phyloP scores from a whole-genome alignment of 129 eudicot genomes.

The Gnaphalium uliginosum region DNA sequence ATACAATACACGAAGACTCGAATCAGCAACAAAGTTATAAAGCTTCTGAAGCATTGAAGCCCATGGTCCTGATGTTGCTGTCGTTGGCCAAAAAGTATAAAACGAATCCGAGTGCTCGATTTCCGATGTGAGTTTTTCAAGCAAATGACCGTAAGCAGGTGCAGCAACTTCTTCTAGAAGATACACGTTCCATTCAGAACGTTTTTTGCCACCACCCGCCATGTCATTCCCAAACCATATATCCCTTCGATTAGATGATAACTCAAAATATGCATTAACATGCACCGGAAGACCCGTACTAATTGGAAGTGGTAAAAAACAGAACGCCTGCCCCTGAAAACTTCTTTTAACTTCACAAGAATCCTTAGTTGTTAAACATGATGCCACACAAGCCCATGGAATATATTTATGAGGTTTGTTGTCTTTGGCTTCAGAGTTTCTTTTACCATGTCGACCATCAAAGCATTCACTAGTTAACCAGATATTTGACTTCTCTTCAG shows the following conservation, averaged over 20 bases:
- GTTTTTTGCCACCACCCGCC: slow-evolving; percentile 97
- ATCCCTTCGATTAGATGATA: slow-evolving; percentile 96
- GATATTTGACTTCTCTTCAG: slow-evolving; percentile 53
- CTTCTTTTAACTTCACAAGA: slow-evolving; percentile 34
- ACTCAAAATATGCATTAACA: slow-evolving; percentile 90
- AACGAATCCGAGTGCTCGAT: slow-evolving; percentile 68
- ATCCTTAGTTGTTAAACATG: slow-evolving; percentile 47
- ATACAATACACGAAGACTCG: slow-evolving; percentile 74
- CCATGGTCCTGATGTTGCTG: slow-evolving; percentile 78
- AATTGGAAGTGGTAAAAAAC: slow-evolving; percentile 94
- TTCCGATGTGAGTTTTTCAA: slow-evolving; percentile 83
- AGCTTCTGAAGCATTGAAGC: slow-evolving; percentile 77
- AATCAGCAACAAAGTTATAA: slow-evolving; percentile 70
- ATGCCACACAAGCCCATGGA: slow-evolving; percentile 96
- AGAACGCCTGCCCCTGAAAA: slow-evolving; percentile 93
- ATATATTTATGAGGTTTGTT: slow-evolving; percentile 56
- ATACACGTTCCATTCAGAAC: slow-evolving; percentile 90
- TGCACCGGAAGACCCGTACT: slow-evolving; percentile 93
- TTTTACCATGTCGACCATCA: slow-evolving; percentile 49
- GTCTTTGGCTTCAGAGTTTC: slow-evolving; percentile 40
- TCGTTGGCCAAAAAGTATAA: slow-evolving; percentile 89
- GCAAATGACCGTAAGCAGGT: slow-evolving; percentile 95
- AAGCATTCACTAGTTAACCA: slow-evolving; percentile 96
- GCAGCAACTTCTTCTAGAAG: slow-evolving; percentile 92
- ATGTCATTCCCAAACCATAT: slow-evolving; percentile 99